Conservation (phyloP, 2,329 filamentous ascomycete genomes). For the Venturiaceae sp. region DNA sequence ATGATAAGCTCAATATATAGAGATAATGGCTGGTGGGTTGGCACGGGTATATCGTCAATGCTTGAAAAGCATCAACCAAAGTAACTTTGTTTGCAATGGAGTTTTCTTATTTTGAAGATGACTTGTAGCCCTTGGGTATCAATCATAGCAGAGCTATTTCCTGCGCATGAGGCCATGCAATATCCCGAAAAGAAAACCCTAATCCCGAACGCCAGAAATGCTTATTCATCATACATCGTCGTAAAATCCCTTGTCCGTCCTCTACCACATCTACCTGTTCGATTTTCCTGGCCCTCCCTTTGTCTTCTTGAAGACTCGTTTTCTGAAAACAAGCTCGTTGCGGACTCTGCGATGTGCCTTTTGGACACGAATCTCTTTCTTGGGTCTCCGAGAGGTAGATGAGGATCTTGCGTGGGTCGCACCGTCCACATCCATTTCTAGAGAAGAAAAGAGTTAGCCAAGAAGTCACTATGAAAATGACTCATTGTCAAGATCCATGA, state of each 20-base stretch:
- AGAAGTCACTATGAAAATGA: slow-evolving; percentile 1
- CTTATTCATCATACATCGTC: not conserved
- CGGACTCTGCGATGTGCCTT: slow-evolving; percentile 6
- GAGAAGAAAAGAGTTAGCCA: not conserved
- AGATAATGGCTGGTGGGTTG: too few species aligned
- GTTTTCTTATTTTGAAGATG: not conserved
- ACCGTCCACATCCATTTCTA: slow-evolving; percentile 7
- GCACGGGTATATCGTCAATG: too few species aligned
- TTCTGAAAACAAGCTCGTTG: slow-evolving; percentile 7
- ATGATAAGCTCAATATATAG: too few species aligned
- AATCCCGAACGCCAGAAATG: not conserved
- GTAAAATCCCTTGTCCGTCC: not conserved
- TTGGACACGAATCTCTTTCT: not conserved
- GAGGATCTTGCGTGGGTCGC: not conserved
- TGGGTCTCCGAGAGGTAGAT: not conserved
- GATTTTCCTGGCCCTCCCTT: slow-evolving; percentile 1
- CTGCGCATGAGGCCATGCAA: not conserved
- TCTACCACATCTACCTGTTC: not conserved
- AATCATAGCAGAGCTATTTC: not conserved
- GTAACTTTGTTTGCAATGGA: too few species aligned
- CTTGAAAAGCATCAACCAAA: too few species aligned
- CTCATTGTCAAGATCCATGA: not conserved
- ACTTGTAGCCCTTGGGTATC: not conserved
- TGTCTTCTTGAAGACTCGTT: not conserved
- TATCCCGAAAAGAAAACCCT: too few species aligned